Conservation (phyloP, 257 asterid species). For the Leptodermis oblonga region DNA sequence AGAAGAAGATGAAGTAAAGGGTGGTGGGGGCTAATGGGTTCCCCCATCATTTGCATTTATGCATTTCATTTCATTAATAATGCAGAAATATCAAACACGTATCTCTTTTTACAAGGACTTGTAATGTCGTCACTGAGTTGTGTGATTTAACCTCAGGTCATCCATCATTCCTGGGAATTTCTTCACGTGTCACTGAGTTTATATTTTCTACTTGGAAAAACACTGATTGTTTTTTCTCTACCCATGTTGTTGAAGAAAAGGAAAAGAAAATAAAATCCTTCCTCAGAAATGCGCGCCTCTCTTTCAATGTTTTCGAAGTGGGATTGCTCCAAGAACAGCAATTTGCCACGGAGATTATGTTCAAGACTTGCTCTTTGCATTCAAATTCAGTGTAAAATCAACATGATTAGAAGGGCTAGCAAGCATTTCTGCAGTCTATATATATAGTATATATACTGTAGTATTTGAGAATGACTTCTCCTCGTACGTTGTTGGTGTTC, state of each 20-base stretch:
- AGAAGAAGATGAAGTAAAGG: slow-evolving; percentile 12
- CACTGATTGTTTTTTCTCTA: not conserved
- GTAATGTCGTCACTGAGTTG: not conserved
- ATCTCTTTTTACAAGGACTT: slow-evolving; percentile 18
- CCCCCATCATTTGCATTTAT: slow-evolving; percentile 26
- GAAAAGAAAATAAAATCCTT: too few species aligned
- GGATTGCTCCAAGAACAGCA: too few species aligned
- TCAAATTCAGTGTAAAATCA: slow-evolving; percentile 4
- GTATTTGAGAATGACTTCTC: slow-evolving; percentile 16
- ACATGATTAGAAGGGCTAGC: not conserved
- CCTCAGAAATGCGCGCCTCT: too few species aligned
- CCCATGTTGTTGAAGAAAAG: not conserved
- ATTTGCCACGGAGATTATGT: too few species aligned
- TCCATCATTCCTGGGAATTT: slow-evolving; percentile 17
- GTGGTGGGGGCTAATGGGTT: slow-evolving; percentile 23
- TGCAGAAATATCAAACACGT: slow-evolving; percentile 26
- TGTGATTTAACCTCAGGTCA: slow-evolving; percentile 1
- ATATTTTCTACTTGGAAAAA: too few species aligned
- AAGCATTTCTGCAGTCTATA: not conserved
- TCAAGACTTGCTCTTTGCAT: not conserved
- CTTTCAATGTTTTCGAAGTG: too few species aligned
- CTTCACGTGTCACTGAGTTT: slow-evolving; percentile 22
- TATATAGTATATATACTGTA: not conserved
- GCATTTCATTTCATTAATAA: slow-evolving; percentile 10
- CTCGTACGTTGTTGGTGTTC: slow-evolving; percentile 20